A percentile compares a stretch with the other conserved stretches of the same genome.
Evolutionary conservation across 1,284 basidiomycete species (phyloP).

Genomic region (Apiotrichum gamsii): DNA sequence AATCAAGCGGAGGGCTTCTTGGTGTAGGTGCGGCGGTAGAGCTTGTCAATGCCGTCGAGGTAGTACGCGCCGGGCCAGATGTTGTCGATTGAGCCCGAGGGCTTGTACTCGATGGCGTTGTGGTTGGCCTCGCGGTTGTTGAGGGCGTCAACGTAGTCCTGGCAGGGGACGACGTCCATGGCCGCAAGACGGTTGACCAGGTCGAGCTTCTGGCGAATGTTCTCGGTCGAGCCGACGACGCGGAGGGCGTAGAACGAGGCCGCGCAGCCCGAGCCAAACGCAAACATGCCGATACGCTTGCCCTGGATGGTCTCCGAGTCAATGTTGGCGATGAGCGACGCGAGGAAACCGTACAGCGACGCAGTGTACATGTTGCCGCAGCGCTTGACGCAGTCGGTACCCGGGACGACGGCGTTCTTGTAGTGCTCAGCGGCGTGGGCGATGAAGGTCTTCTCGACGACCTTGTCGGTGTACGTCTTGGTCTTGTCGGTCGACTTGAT

Average conservation of each 20-base stretch:
- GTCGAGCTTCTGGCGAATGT: slow-evolving; percentile 73
- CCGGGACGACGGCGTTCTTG: slow-evolving; percentile 64
- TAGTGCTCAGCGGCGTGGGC: slow-evolving; percentile 65
- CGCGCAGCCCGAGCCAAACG: slow-evolving; percentile 88
- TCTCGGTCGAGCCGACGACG: slow-evolving; percentile 75
- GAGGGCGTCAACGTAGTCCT: slow-evolving; percentile 72
- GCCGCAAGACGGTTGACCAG: slow-evolving; percentile 67
- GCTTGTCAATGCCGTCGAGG: slow-evolving; percentile 83
- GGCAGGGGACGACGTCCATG: slow-evolving; percentile 87
- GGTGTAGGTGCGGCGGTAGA: slow-evolving; percentile 83
- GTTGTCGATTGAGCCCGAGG: slow-evolving; percentile 79
- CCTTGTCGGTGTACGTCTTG: slow-evolving; percentile 82
- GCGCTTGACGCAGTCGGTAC: slow-evolving; percentile 74
- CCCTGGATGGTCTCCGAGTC: slow-evolving; percentile 55
- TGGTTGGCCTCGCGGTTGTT: slow-evolving; percentile 92
- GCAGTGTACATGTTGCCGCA: slow-evolving; percentile 99
- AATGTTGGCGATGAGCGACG: slow-evolving; percentile 67
- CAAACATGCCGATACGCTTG: slow-evolving; percentile 86
- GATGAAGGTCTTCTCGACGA: slow-evolving; percentile 89
- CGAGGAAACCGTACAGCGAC: slow-evolving; percentile 90
- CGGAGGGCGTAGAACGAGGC: slow-evolving; percentile 82
- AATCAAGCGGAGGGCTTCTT: slow-evolving; percentile 25
- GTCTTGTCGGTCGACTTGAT: slow-evolving; percentile 63
- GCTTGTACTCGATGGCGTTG: slow-evolving; percentile 80
- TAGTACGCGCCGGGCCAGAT: slow-evolving; percentile 94